Percentiles rank a stretch among this genome's conserved stretches.
Conservation (phyloP, 1,139 yeast species). For the Torulaspora pretoriensis region DNA sequence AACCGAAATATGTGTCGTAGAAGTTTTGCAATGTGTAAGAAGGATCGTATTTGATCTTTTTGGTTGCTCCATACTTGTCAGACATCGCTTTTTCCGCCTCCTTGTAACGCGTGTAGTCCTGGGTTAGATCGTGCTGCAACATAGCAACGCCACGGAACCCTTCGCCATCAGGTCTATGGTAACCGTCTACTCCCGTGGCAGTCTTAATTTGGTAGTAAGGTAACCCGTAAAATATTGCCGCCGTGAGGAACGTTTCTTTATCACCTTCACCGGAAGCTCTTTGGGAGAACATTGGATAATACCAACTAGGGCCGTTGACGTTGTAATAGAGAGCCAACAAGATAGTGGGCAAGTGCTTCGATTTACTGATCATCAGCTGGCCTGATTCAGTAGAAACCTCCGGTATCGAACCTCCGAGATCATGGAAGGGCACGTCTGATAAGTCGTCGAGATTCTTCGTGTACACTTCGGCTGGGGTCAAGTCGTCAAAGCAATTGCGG, state of each 20-base stretch:
- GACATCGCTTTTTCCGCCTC: conserved; percentile 21
- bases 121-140: conserved; percentile 34
- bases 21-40: conserved; percentile 24
- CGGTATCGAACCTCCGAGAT: conserved; percentile 66
- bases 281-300: conserved; percentile 79
- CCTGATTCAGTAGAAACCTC: conserved; percentile 83
- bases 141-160: conserved; percentile 35
- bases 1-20: conserved; percentile 24
- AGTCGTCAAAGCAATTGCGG: conserved; percentile 41
- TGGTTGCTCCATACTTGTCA: conserved; percentile 11
- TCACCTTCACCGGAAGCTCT: conserved; percentile 90
- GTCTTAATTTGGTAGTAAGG: conserved; percentile 65
- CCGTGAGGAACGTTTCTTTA: conserved; percentile 82
- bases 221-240: conserved; percentile 59
- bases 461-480: conserved; percentile 36
- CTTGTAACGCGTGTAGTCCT: conserved; percentile 28
- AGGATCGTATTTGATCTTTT: conserved; percentile 20
- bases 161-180: conserved; percentile 20
- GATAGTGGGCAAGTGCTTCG: conserved; percentile 58
- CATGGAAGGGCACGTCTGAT: conserved; percentile 55
- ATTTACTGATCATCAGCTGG: conserved; percentile 66
- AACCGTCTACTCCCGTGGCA: conserved; percentile 34
- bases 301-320: conserved; percentile 71
- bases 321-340: conserved; percentile 73
- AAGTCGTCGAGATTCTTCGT: conserved; percentile 30